These are phyloP conservation scores for Eimeria falciformis DNA, from an alignment of 169 alveolate species.

Conservation along the genomic window DNA sequence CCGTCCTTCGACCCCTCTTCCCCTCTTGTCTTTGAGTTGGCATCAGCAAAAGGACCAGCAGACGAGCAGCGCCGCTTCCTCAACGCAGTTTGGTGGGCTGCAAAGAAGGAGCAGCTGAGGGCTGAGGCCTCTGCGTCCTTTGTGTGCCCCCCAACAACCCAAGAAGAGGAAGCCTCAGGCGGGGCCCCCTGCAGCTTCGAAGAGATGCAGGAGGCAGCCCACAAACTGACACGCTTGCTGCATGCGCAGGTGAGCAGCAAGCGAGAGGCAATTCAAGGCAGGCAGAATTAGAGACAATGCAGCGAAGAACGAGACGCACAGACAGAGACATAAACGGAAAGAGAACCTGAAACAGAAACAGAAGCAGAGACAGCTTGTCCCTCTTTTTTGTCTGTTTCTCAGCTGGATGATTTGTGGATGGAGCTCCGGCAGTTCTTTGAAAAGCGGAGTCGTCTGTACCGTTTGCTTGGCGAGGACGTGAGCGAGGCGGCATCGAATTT, in stretches of 20 bases:
- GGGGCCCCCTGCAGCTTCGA: slow-evolving; percentile 1
- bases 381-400: slow-evolving; percentile 7
- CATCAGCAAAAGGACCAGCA: neutral
- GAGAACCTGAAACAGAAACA: neutral
- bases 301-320: neutral
- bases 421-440: slow-evolving; percentile 18
- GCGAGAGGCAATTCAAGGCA: neutral
- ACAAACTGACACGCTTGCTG: neutral
- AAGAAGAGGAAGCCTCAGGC: neutral
- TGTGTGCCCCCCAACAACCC: neutral
- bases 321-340: neutral
- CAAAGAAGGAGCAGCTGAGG: slow-evolving; percentile 8
- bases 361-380: neutral
- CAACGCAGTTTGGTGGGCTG: slow-evolving; percentile 25
- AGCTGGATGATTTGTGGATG: slow-evolving; percentile 37
- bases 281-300: neutral
- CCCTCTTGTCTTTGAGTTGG: neutral
- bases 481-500: neutral
- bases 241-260: slow-evolving; percentile 23
- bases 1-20: neutral
- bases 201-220: neutral
- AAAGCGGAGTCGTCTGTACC: neutral
- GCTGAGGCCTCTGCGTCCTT: neutral
- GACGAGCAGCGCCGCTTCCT: neutral
- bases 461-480: neutral